A percentile compares a stretch with the other conserved stretches of the same genome.
Conservation (phyloP, 768 basidiomycete species). For the Cyathus striatus region DNA sequence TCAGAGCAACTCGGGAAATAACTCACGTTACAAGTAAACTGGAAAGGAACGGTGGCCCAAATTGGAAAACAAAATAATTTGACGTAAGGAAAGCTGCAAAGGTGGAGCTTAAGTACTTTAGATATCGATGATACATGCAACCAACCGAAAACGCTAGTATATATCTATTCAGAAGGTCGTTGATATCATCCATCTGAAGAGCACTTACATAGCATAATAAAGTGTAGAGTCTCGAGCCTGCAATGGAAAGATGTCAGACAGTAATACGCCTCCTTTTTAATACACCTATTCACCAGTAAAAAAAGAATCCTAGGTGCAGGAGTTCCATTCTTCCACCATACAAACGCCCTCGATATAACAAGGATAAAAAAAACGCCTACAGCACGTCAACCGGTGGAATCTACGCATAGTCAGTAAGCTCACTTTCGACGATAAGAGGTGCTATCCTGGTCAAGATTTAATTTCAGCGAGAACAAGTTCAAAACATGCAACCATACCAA, state of each 20-base stretch:
- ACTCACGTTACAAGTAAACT: conserved; percentile 23
- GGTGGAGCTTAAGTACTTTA: not conserved
- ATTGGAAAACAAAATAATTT: conserved; percentile 17
- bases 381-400: not conserved
- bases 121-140: not conserved
- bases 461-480: not conserved
- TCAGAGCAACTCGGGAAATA: not conserved
- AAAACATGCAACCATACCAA: conserved; percentile 13
- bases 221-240: conserved; percentile 20
- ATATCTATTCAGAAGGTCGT: not conserved
- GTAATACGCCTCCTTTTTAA: no score
- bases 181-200: not conserved
- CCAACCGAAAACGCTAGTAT: conserved; percentile 1
- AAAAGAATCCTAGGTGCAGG: conserved; percentile 15
- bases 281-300: no score
- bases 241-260: not conserved
- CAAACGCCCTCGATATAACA: conserved; percentile 16
- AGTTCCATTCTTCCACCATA: conserved; percentile 19
- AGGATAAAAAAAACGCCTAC: conserved; percentile 17
- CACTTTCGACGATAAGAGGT: conserved; percentile 22
- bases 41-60: conserved; percentile 20
- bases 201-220: conserved; percentile 18
- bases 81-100: conserved; percentile 15
- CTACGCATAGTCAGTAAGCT: not conserved
- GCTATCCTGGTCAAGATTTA: conserved; percentile 14